Evolutionary conservation across 768 basidiomycete genomes (phyloP).

Genomic region (Termitomyces sp.): DNA sequence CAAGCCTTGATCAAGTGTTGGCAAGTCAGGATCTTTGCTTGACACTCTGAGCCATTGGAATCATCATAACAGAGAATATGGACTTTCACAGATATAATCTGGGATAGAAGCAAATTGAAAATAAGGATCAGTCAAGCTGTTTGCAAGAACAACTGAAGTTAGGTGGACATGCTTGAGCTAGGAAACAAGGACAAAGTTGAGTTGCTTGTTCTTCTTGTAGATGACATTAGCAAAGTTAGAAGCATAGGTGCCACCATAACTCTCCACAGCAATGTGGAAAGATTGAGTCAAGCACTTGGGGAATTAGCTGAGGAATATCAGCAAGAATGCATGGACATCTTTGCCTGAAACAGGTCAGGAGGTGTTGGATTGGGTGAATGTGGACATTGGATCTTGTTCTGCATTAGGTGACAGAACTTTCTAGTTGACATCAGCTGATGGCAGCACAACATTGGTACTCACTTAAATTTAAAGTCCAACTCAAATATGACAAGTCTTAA

Average conservation of each 20-base stretch:
- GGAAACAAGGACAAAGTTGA: constrained; percentile 35
- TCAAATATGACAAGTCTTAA: no score
- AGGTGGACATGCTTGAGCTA: constrained; percentile 72
- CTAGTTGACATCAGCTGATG: no score
- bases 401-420: no score
- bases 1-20: constrained; percentile 68
- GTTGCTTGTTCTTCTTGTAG: constrained; percentile 66
- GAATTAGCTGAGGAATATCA: constrained; percentile 75
- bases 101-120: constrained; percentile 76
- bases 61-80: constrained; percentile 78
- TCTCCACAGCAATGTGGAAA: constrained; percentile 80
- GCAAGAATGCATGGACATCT: constrained; percentile 84
- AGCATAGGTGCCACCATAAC: constrained; percentile 74
- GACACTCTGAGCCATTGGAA: constrained; percentile 60
- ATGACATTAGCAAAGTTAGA: constrained; percentile 86
- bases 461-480: no score
- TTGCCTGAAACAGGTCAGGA: constrained; percentile 85
- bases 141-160: constrained; percentile 79
- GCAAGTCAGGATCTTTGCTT: constrained; percentile 67
- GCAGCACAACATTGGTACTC: no score
- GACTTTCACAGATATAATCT: constrained; percentile 79
- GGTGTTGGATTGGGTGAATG: no score
- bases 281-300: constrained; percentile 62
- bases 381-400: no score
- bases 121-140: constrained; percentile 81